Base-by-base conservation (phyloP, 192 early-diverging fungal species). In the Tieghemiomyces parasiticus region DNA sequence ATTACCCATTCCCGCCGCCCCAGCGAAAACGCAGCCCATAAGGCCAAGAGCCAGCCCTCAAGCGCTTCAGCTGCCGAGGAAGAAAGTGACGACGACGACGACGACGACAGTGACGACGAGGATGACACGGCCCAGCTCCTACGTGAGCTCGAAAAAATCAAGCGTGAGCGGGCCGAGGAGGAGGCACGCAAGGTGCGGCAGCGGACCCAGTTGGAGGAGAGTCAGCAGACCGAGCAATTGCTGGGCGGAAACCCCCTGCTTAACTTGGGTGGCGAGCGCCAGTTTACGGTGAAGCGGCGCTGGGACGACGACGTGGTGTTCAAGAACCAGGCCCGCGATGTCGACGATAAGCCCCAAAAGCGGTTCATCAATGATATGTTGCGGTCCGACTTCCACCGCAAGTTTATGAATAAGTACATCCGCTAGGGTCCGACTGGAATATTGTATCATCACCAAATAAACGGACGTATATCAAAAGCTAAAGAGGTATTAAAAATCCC, bases 261-360 rank as follows among this genome's bases (percentile, higher is more conserved):
- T 53, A 71, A 80, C n/a, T 59, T 74, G 35, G 67, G 61, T 1
- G 64, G 60, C 4, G 61, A 71, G 67, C 35, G 71, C 61, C 63
- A 82, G 80, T 68, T 95, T 88, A 67, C 84, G 67, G 88, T 95
- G 30, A 95, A 94, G 76, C 68, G 91, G 54, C 77, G 85, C 54
- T 96, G 93, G 95, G 93, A 98, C 67, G 93, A 98, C 59, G 95
- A 98, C 69, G 95, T 98, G 38, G 84, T 98, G 35, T 98, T 98
- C 70, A 90, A 89, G 64, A 97, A 99, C 71, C 95, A 99, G 73
- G 90, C 92, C 0, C 72, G 82, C 42, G 90, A 87, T 32, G 79
- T 83, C 30, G 87, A 91, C 26, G 90, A 89, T 22, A 87, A 85
- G 58, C 82, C 89, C 33, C 87, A 91, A 67, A 95, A 95, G 71